phyloP scores from a whole-genome alignment of 495 filamentous ascomycete species.

The Aspergillus ostianus region DNA sequence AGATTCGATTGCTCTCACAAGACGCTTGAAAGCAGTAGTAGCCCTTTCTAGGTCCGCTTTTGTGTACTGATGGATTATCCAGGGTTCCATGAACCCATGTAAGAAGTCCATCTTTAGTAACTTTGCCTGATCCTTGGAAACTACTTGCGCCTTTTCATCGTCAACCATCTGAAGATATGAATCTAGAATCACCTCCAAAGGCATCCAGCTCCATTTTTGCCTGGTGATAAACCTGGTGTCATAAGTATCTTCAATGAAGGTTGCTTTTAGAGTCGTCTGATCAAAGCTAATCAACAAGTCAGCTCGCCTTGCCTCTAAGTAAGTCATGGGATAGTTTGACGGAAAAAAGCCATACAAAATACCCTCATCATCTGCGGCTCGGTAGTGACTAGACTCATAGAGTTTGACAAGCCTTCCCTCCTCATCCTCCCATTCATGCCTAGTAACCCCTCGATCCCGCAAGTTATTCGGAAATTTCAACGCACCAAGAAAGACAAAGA shows the following conservation, averaged over 20 bases:
- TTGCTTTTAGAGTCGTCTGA: slow-evolving; percentile 15
- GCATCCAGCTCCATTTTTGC: slow-evolving; percentile 17
- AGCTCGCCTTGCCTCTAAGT: slow-evolving; percentile 2
- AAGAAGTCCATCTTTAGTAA: slow-evolving; percentile 8
- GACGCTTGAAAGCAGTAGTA: slow-evolving; percentile 11
- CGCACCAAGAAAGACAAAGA: slow-evolving; percentile 9
- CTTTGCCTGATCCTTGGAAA: slow-evolving; percentile 8
- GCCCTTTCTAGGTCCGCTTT: slow-evolving; percentile 11
- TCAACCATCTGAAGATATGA: slow-evolving; percentile 16
- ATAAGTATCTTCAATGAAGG: slow-evolving; percentile 9
- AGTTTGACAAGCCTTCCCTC: slow-evolving; percentile 11
- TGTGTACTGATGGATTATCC: slow-evolving; percentile 13
- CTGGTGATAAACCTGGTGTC: slow-evolving; percentile 5
- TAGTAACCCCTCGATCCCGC: no score
- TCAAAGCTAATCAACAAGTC: slow-evolving; percentile 15
- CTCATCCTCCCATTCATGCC: slow-evolving; percentile 13
- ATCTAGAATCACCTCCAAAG: slow-evolving; percentile 17
- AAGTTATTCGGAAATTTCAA: slow-evolving; percentile 4
- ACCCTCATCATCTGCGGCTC: slow-evolving; percentile 13
- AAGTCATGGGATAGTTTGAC: neutral
- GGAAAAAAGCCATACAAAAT: slow-evolving; percentile 12
- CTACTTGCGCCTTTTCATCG: slow-evolving; percentile 12
- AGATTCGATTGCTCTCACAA: slow-evolving; percentile 9
- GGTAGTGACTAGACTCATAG: slow-evolving; percentile 10
- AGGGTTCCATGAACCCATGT: neutral